These are phyloP conservation scores for Pilaira anomala DNA, from an alignment of 192 early-diverging fungal species.

Conservation along the genomic window DNA sequence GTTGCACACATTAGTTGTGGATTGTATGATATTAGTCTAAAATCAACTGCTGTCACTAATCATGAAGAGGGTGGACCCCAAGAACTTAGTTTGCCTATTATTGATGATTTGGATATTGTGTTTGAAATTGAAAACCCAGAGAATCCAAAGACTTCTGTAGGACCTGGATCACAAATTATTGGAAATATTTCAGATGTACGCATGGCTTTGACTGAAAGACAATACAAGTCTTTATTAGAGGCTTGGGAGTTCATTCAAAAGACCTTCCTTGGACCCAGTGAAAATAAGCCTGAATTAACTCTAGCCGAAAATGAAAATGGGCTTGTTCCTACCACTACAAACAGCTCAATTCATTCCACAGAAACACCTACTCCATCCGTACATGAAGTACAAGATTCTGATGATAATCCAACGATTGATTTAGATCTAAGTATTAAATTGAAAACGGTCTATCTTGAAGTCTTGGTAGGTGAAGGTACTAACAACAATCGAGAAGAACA, in stretches of 20 bases:
- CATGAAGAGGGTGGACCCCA: not conserved
- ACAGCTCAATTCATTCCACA: too few relatives aligned
- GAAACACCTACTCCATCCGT: not conserved
- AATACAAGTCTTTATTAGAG: constrained; percentile 15
- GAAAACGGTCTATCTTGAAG: constrained; percentile 62
- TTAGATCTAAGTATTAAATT: constrained; percentile 56
- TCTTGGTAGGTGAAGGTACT: constrained; percentile 49
- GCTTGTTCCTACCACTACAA: not conserved
- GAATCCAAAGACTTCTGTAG: constrained; percentile 24
- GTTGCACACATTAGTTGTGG: constrained; percentile 58
- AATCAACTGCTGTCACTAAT: constrained; percentile 37
- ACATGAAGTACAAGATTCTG: not conserved
- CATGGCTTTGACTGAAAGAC: constrained; percentile 19
- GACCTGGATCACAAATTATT: constrained; percentile 19
- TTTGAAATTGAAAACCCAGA: constrained; percentile 47
- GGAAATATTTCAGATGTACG: constrained; percentile 25
- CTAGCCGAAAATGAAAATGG: not conserved
- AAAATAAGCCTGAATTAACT: not conserved
- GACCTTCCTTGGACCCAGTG: constrained; percentile 3
- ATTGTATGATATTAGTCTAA: constrained; percentile 49
- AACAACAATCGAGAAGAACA: not conserved
- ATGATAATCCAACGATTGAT: not conserved
- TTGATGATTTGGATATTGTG: constrained; percentile 68
- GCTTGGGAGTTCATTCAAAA: constrained; percentile 10
- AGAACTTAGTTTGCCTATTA: constrained; percentile 45